Percentiles rank a stretch among this genome's conserved stretches.
Evolutionary conservation across 2,329 filamentous ascomycete species (phyloP).

Genomic region (Fusarium pilosicola): DNA sequence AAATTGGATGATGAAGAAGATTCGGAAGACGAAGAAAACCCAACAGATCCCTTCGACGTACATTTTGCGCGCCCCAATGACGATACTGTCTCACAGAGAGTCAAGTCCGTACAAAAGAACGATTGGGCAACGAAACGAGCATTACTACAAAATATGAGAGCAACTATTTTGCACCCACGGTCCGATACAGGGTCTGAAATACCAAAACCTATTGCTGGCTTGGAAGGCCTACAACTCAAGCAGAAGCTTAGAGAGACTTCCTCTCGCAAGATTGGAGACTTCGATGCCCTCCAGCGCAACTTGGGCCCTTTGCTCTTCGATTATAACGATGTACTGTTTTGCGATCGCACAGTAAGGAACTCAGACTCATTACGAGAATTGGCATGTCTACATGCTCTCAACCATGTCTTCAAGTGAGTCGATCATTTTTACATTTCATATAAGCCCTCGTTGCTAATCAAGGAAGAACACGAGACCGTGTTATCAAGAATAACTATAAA

Average conservation of each 20-base stretch:
- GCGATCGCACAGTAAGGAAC: constrained; percentile 75
- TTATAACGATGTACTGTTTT: constrained; percentile 84
- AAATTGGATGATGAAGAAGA: constrained; percentile 45
- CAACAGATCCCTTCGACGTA: constrained; percentile 78
- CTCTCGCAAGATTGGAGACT: constrained; percentile 61
- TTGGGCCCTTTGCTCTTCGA: constrained; percentile 80
- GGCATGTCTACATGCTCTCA: constrained; percentile 83
- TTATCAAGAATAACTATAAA: constrained; percentile 91
- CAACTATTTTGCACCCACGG: constrained; percentile 59
- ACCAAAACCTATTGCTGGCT: constrained; percentile 49
- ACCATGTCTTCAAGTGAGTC: constrained; percentile 86
- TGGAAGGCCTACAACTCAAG: constrained; percentile 71
- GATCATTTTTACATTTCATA: background rate
- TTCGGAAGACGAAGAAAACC: constrained; percentile 63
- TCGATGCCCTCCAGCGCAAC: constrained; percentile 71
- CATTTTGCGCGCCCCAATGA: constrained; percentile 81
- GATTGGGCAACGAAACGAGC: constrained; percentile 63
- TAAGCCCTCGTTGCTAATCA: constrained; percentile 24
- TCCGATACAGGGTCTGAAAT: constrained; percentile 48
- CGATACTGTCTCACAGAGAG: constrained; percentile 63
- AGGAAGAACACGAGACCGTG: constrained; percentile 79
- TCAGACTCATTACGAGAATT: constrained; percentile 75
- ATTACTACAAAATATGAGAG: constrained; percentile 58
- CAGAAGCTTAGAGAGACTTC: constrained; percentile 70
- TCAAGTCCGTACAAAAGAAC: constrained; percentile 60